Base-by-base conservation (phyloP, 75 land plant species). In the Pseudotsuga menziesii region DNA sequence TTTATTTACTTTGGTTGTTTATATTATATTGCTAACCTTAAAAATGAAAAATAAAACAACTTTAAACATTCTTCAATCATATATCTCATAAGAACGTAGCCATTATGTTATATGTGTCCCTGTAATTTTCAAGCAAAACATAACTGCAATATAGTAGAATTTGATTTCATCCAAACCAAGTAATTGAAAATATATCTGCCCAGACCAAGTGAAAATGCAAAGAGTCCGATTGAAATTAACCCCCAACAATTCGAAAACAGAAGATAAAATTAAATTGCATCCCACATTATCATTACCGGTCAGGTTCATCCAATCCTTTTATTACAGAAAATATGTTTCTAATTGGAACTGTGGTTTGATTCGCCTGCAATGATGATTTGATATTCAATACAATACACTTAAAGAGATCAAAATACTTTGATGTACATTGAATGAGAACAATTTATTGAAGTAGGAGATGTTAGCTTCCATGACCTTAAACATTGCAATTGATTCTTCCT, bases 281-380 rank as follows among this genome's bases (percentile, higher is more conserved):
- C 52, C 52, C 11, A 44, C 52, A 11, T 44, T 44, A 11, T 44
- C 23, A 56, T 79, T 77, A 92, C 95, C 95, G 81, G 77, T 95
- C 98, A n/a, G 95, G 98, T 78, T 95, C 98, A 77, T 93, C 88
- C 56, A 62, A 69, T 56, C 98, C 98, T 80, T 80, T 76, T 23
- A 95, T 92, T 15, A 87, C 80, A 76, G 83, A 95, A 83, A 92
- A 77, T 3, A 95, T 93, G 86, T 95, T 92, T 32, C 94, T 83
- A 23, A 95, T 91, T 5, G 83, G 83, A 4, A 66, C 75, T 8
- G 91, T 72, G 0, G 75, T 81, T 75, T 91, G 81, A 11, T 85
- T 85, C 59, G 86, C 98, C 98, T 92, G 84, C 55, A 78, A 78
- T 72, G 4, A 35, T 15, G 11, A 56, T 4, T 14, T 44, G 56